Conservation (phyloP, 148 eudicot species). For the Arctostaphylos glauca region DNA sequence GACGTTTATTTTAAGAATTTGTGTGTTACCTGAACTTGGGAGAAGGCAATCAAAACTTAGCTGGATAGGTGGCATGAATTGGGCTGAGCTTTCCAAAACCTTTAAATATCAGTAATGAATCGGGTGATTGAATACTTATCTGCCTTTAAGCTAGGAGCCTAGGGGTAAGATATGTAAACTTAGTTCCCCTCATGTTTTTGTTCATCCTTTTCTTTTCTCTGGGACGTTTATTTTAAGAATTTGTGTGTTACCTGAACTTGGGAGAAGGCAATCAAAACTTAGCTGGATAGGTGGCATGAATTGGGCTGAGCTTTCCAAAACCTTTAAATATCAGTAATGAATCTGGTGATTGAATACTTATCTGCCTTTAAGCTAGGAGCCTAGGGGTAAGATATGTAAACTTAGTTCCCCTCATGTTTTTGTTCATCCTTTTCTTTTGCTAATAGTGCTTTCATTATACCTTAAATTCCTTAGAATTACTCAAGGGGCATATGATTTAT, state of each 20-base stretch:
- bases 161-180: not conserved
- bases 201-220: not conserved
- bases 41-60: not conserved
- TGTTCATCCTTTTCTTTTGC: not conserved
- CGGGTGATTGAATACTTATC: not conserved
- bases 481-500: not conserved
- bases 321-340: not conserved
- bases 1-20: not conserved
- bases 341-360: not conserved
- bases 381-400: not conserved
- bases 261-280: slow-evolving; percentile 2
- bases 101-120: not conserved
- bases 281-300: not conserved
- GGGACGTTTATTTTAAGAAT: not conserved
- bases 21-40: not conserved
- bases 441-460: not conserved
- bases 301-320: not conserved
- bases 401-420: not conserved
- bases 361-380: not conserved
- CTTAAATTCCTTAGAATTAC: not conserved
- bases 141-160: not conserved
- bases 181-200: not conserved
- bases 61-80: not conserved
- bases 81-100: not conserved
- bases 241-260: not conserved